Evolutionary conservation across 106 monocot genomes (phyloP).

Genomic region (Phalaenopsis aphrodite): DNA sequence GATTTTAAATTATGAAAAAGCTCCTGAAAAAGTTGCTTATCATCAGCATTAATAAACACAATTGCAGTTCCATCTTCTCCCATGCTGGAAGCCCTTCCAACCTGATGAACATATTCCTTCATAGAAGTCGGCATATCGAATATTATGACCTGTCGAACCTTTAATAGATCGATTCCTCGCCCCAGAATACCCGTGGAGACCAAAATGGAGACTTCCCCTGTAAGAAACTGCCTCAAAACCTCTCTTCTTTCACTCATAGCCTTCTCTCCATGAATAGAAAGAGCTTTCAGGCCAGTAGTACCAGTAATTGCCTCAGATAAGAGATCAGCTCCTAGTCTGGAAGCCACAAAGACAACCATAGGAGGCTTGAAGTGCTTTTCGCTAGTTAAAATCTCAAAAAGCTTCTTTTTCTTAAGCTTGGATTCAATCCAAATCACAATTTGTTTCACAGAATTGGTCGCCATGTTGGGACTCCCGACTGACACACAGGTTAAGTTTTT

Average conservation of each 20-base stretch:
- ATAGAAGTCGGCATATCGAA: constrained; percentile 89
- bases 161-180: constrained; percentile 67
- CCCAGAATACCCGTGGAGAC: constrained; percentile 80
- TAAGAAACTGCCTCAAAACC: constrained; percentile 51
- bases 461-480: constrained; percentile 35
- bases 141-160: constrained; percentile 65
- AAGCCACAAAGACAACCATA: constrained; percentile 67
- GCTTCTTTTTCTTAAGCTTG: constrained; percentile 77
- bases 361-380: constrained; percentile 76
- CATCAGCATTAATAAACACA: constrained; percentile 71
- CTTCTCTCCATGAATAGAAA: constrained; percentile 86
- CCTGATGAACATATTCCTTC: constrained; percentile 75
- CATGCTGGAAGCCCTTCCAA: constrained; percentile 87
- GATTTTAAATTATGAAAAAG: constrained; percentile 59
- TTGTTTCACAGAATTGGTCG: constrained; percentile 56
- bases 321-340: constrained; percentile 77
- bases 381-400: constrained; percentile 76
- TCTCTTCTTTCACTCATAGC: constrained; percentile 87
- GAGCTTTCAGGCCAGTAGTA: constrained; percentile 54
- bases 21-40: constrained; percentile 61
- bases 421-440: constrained; percentile 82
- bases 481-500: constrained; percentile 43
- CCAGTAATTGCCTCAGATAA: constrained; percentile 60
- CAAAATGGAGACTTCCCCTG: constrained; percentile 62
- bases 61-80: constrained; percentile 63